Conservation (phyloP, 2,329 filamentous ascomycete species). For the Cercospora brassicicola region DNA sequence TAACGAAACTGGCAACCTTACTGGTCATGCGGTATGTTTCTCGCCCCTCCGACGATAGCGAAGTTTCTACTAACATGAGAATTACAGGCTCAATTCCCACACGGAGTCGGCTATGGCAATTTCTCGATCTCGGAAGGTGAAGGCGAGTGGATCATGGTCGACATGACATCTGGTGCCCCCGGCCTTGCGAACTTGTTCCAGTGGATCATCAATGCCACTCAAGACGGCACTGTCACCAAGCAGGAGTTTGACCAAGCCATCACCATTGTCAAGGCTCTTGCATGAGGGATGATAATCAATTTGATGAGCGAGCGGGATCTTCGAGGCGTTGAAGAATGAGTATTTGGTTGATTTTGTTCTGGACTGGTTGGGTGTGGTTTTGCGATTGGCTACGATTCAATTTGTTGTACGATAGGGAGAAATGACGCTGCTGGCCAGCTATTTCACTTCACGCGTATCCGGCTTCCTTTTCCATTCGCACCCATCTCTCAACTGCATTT, state of each 20-base stretch:
- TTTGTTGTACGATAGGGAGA: neutral
- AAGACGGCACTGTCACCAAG: neutral
- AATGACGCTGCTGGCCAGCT: neutral
- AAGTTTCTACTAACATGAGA: neutral
- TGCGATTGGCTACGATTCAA: neutral
- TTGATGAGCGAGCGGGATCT: no score
- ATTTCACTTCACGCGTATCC: neutral
- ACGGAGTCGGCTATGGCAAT: neutral
- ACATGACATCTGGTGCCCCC: neutral
- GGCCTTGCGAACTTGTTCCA: neutral
- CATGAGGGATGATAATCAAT: neutral
- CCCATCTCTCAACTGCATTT: neutral
- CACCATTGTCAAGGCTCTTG: neutral
- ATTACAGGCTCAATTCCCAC: neutral
- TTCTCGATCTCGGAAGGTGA: neutral
- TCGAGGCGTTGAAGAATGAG: neutral
- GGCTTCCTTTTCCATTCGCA: neutral
- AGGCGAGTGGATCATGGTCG: constrained; percentile 6
- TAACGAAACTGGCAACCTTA: neutral
- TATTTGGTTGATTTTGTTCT: neutral
- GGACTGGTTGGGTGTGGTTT: neutral
- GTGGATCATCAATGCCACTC: neutral
- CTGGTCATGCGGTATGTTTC: neutral
- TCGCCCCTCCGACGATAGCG: neutral
- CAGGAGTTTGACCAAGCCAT: neutral